Evolutionary conservation across 129 eudicot species (phyloP).

Genomic region (Tagetes erecta): DNA sequence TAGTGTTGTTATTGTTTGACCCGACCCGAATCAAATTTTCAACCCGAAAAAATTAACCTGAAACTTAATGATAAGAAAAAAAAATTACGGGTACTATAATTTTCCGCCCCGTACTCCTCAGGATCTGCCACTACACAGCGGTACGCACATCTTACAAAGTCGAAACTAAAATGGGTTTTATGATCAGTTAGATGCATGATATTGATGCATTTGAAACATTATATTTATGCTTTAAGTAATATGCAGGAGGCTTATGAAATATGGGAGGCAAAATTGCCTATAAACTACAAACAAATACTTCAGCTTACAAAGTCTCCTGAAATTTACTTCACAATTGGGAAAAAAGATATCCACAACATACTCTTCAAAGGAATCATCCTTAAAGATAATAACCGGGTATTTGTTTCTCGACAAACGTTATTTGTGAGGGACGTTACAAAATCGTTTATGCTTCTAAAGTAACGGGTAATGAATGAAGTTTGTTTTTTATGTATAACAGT

Average conservation of each 20-base stretch:
- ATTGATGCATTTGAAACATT: background rate
- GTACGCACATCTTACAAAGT: too few relatives aligned
- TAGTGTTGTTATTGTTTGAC: too few relatives aligned
- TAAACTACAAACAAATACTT: conserved; percentile 5
- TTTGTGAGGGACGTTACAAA: too few relatives aligned
- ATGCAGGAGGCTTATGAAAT: conserved; percentile 12
- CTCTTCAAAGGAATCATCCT: background rate
- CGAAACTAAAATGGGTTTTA: background rate
- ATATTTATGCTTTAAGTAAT: background rate
- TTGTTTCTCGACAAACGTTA: background rate
- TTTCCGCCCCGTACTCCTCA: too few relatives aligned
- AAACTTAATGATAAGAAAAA: too few relatives aligned
- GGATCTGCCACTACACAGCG: too few relatives aligned
- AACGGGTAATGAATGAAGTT: background rate
- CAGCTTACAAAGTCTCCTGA: background rate
- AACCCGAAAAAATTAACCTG: too few relatives aligned
- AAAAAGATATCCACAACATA: conserved; percentile 13
- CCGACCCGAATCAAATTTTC: too few relatives aligned
- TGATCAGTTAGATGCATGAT: background rate
- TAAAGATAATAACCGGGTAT: conserved; percentile 1
- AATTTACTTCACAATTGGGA: background rate
- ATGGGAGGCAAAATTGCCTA: conserved; percentile 9
- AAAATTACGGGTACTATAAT: too few relatives aligned
- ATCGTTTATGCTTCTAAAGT: background rate
- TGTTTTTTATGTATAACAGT: conserved; percentile 6